These are phyloP conservation scores for Alternaria gansuensis DNA, from an alignment of 2,329 filamentous ascomycete species.

Conservation along the genomic window DNA sequence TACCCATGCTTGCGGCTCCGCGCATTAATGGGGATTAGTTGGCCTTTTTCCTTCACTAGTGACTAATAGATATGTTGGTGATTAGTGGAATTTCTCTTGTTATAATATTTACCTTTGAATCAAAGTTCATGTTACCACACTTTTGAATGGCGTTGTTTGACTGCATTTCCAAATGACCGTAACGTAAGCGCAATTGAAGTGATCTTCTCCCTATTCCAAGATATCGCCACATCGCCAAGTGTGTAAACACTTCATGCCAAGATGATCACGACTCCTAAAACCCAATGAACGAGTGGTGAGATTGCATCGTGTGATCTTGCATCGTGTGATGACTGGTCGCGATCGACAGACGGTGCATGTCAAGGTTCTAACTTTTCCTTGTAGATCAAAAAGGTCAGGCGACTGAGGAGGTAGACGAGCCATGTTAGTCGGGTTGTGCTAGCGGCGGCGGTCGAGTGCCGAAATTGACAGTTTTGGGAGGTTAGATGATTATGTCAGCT, in stretches of 20 bases:
- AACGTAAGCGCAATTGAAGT: background rate
- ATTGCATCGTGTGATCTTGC: slow-evolving; percentile 5
- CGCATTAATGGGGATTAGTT: slow-evolving; percentile 1
- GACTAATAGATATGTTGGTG: background rate
- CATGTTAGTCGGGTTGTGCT: background rate
- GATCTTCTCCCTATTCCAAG: background rate
- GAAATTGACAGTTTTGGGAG: slow-evolving; percentile 8
- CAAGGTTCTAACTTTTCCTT: background rate
- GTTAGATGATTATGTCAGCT: slow-evolving; percentile 2
- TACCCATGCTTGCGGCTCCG: background rate
- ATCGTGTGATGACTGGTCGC: slow-evolving; percentile 2
- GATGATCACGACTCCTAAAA: background rate
- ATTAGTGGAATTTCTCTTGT: background rate
- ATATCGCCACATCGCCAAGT: background rate
- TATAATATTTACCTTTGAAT: slow-evolving; percentile 1
- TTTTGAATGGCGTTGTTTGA: background rate
- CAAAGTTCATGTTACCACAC: background rate
- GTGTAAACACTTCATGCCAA: slow-evolving; percentile 1
- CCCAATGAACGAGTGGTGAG: slow-evolving; percentile 7
- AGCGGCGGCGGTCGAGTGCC: slow-evolving; percentile 2
- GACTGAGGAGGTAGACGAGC: slow-evolving; percentile 1
- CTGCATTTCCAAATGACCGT: background rate
- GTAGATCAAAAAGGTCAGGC: slow-evolving; percentile 9
- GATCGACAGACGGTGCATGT: slow-evolving; percentile 1
- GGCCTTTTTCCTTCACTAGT: background rate